Conservation (phyloP, 164 flowering plant species). For the Stephania yunnanensis region DNA sequence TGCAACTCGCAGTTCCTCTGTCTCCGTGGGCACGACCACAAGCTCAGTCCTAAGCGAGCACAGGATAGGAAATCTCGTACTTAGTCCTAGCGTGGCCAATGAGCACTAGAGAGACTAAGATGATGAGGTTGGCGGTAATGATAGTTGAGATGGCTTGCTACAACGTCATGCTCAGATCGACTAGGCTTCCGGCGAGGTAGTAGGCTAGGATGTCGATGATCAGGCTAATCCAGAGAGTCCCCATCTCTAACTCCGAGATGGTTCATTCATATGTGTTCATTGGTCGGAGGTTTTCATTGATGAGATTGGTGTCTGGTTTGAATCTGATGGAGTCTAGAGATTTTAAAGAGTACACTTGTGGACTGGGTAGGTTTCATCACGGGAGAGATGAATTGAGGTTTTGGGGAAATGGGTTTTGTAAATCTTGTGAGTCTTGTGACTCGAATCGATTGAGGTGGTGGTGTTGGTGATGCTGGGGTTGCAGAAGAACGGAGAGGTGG, state of each 20-base stretch:
- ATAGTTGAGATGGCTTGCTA: slow-evolving; percentile 90
- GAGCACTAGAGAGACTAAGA: slow-evolving; percentile 54
- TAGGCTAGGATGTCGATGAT: slow-evolving; percentile 83
- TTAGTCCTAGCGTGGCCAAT: slow-evolving; percentile 79
- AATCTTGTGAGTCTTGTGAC: background rate
- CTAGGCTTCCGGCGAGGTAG: slow-evolving; percentile 87
- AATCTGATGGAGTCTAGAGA: slow-evolving; percentile 16
- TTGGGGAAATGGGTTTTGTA: background rate
- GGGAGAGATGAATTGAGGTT: slow-evolving; percentile 4
- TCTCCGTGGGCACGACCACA: too few species aligned
- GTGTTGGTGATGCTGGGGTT: slow-evolving; percentile 7
- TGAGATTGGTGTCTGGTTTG: slow-evolving; percentile 45
- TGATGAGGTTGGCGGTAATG: slow-evolving; percentile 63
- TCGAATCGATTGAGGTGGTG: slow-evolving; percentile 4
- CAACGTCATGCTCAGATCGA: slow-evolving; percentile 97
- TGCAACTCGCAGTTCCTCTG: too few species aligned
- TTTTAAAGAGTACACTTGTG: background rate
- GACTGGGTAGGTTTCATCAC: slow-evolving; percentile 31
- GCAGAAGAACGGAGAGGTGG: slow-evolving; percentile 17
- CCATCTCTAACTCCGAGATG: slow-evolving; percentile 65
- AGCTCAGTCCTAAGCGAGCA: too few species aligned
- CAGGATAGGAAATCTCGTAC: slow-evolving; percentile 83
- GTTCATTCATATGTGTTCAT: slow-evolving; percentile 40
- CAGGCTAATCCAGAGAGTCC: slow-evolving; percentile 80
- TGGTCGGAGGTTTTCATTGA: slow-evolving; percentile 67